Conservation (phyloP, 2,329 filamentous ascomycete species). For the Fusarium sublunatum region DNA sequence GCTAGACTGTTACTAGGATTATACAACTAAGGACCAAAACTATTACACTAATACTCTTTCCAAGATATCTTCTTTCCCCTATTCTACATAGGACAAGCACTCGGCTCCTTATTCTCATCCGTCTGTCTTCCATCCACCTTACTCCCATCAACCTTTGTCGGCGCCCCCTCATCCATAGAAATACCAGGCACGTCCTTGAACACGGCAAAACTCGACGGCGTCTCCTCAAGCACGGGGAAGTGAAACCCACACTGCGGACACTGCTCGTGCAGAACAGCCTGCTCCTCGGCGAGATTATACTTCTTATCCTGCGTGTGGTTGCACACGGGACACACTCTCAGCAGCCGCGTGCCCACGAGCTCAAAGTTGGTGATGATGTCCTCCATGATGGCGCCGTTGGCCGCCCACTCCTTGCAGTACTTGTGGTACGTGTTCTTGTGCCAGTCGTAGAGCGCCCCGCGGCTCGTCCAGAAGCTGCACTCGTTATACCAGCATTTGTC, state of each 20-base stretch:
- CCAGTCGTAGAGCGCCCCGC: conserved; percentile 26
- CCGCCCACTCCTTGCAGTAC: conserved; percentile 31
- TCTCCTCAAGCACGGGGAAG: conserved; percentile 33
- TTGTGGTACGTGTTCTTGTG: conserved; percentile 37
- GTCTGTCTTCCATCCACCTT: neutral
- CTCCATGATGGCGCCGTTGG: conserved; percentile 36
- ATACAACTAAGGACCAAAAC: neutral
- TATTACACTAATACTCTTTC: neutral
- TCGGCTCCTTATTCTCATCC: neutral
- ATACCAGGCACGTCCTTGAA: conserved; percentile 19
- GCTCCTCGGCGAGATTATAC: conserved; percentile 33
- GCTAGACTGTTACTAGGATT: neutral
- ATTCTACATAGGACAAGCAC: conserved; percentile 7
- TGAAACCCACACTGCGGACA: conserved; percentile 35
- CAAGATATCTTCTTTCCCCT: neutral
- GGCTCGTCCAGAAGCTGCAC: conserved; percentile 36
- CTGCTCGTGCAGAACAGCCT: conserved; percentile 27
- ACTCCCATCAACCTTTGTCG: neutral
- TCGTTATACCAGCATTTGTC: conserved; percentile 28
- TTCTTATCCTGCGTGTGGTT: conserved; percentile 32
- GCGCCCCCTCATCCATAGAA: neutral
- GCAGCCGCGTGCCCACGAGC: conserved; percentile 24
- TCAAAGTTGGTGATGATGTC: conserved; percentile 38
- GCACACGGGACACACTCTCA: conserved; percentile 31
- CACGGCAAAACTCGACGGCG: conserved; percentile 28